These are phyloP conservation scores for Flaveria linearis DNA, from an alignment of 129 eudicot genomes.

Conservation along the genomic window DNA sequence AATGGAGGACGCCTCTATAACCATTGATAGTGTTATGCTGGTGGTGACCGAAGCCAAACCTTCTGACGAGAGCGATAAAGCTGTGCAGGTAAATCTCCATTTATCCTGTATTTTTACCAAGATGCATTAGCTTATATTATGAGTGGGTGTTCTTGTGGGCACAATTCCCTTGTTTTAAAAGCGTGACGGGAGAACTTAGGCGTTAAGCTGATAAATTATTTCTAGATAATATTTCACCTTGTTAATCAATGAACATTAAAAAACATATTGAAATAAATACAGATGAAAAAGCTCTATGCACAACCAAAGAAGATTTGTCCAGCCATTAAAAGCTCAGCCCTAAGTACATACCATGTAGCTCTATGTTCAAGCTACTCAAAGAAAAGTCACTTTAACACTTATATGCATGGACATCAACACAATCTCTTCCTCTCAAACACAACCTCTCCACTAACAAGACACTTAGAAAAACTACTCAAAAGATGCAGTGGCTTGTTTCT, in stretches of 20 bases:
- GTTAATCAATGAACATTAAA: not conserved
- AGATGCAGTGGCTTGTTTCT: too few species aligned
- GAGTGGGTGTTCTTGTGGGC: not conserved
- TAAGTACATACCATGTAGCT: not conserved
- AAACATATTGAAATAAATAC: not conserved
- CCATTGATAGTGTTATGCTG: slow-evolving; percentile 11
- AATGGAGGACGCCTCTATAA: slow-evolving; percentile 16
- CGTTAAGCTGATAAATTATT: not conserved
- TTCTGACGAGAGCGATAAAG: slow-evolving; percentile 6
- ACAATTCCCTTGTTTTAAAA: not conserved
- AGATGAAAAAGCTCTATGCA: not conserved
- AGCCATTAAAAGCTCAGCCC: not conserved
- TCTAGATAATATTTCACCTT: not conserved
- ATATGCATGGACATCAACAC: too few species aligned
- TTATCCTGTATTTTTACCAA: not conserved
- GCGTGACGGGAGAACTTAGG: not conserved
- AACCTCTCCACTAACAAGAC: too few species aligned
- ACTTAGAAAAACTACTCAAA: too few species aligned
- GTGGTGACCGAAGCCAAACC: slow-evolving; percentile 19
- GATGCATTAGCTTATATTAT: not conserved
- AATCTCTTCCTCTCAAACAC: too few species aligned
- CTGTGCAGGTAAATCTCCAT: not conserved
- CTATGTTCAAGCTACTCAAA: slow-evolving; percentile 6
- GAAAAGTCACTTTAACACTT: not conserved
- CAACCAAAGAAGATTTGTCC: not conserved